Evolutionary conservation across 768 basidiomycete genomes (phyloP).

Genomic region (Zangia roseola): DNA sequence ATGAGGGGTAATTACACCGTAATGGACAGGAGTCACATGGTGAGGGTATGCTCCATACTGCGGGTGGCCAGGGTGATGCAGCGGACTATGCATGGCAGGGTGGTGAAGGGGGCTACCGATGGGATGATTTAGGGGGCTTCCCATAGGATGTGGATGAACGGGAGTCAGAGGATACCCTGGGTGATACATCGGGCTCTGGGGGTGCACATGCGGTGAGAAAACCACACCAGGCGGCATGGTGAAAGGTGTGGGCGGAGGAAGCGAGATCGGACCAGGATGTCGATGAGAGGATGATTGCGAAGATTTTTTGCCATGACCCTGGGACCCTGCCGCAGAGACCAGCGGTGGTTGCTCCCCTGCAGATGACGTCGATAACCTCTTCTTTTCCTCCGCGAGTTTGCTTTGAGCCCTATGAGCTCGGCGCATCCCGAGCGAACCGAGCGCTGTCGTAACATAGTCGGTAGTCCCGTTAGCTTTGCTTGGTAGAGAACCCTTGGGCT

Average conservation of each 20-base stretch:
- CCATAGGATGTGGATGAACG: conserved; percentile 24
- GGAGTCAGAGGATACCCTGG: conserved; percentile 33
- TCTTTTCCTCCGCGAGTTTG: conserved; percentile 26
- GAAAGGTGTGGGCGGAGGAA: conserved; percentile 57
- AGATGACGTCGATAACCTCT: conserved; percentile 5
- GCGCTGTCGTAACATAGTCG: conserved; percentile 18
- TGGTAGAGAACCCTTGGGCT: conserved; percentile 9
- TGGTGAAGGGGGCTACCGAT: conserved; percentile 33
- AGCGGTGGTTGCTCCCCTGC: conserved; percentile 20
- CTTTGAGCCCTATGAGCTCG: conserved; percentile 27
- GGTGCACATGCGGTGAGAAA: conserved; percentile 34
- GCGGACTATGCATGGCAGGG: conserved; percentile 30
- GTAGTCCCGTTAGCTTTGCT: conserved; percentile 17
- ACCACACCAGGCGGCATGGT: conserved; percentile 39
- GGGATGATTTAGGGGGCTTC: conserved; percentile 41
- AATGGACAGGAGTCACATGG: conserved; percentile 22
- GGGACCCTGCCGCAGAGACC: conserved; percentile 10
- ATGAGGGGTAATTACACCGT: conserved; percentile 60
- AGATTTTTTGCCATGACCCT: conserved; percentile 14
- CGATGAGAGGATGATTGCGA: conserved; percentile 38
- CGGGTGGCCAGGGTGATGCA: conserved; percentile 30
- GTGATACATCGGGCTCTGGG: conserved; percentile 41
- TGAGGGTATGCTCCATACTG: conserved; percentile 30
- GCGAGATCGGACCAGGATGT: conserved; percentile 69
- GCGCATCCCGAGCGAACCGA: conserved; percentile 30